Evolutionary conservation across 345 rosid genomes (phyloP).

Genomic region (Erodium maritimum): DNA sequence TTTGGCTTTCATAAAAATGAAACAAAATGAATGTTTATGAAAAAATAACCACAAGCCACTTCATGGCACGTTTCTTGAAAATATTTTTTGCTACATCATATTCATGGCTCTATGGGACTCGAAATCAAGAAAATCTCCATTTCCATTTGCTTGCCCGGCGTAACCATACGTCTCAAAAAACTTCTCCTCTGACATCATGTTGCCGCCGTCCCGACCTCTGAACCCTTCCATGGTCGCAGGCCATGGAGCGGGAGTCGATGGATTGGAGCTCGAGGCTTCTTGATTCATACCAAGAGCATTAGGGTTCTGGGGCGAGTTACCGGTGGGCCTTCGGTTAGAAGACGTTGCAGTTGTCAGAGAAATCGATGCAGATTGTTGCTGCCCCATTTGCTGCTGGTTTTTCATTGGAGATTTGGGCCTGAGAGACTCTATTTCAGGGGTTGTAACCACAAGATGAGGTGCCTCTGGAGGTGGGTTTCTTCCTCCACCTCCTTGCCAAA

Average conservation of each 20-base stretch:
- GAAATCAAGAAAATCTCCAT: conserved; percentile 31
- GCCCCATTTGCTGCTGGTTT: conserved; percentile 77
- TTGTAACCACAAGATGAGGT: conserved; percentile 72
- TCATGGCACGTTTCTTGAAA: not conserved
- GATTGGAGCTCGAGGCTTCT: conserved; percentile 51
- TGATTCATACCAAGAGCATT: conserved; percentile 33
- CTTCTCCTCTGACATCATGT: conserved; percentile 43
- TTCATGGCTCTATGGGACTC: conserved; percentile 40
- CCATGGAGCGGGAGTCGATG: conserved; percentile 50
- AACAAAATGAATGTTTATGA: not conserved
- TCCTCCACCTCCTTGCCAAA: conserved; percentile 99
- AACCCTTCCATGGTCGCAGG: conserved; percentile 53
- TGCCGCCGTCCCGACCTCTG: conserved; percentile 45
- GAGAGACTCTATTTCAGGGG: conserved; percentile 77
- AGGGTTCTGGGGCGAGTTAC: conserved; percentile 67
- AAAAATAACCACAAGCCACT: not conserved
- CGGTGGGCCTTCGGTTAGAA: conserved; percentile 53
- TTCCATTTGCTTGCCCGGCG: conserved; percentile 31
- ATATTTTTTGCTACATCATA: conserved; percentile 20
- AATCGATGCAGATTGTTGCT: conserved; percentile 47
- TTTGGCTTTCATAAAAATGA: too few relatives aligned
- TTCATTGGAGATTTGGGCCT: conserved; percentile 96
- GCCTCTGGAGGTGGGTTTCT: conserved; percentile 92
- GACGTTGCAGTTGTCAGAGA: conserved; percentile 49
- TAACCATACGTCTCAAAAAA: conserved; percentile 40